Conservation (phyloP, 768 basidiomycete species). For the Naematelia encephala region DNA sequence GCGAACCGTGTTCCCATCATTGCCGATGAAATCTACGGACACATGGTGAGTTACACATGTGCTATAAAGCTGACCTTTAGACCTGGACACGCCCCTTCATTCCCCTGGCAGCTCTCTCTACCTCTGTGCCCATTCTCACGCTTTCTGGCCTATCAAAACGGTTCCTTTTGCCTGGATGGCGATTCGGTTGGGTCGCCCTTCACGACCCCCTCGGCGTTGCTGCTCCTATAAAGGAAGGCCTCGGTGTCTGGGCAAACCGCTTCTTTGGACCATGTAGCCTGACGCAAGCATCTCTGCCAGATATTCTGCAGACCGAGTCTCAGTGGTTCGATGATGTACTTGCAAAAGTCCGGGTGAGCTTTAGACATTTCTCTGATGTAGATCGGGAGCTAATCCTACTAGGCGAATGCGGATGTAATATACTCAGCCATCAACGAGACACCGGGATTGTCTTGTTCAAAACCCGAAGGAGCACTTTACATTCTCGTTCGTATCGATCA, state of each 20-base stretch:
- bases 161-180: conserved; percentile 51
- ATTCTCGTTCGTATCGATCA: conserved; percentile 40
- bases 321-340: conserved; percentile 42
- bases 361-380: no score
- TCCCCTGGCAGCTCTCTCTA: conserved; percentile 46
- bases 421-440: conserved; percentile 23
- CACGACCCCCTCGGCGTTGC: conserved; percentile 50
- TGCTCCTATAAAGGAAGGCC: conserved; percentile 31
- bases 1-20: conserved; percentile 47
- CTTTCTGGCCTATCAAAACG: conserved; percentile 52
- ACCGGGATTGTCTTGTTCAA: conserved; percentile 34
- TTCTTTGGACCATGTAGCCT: conserved; percentile 50
- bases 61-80: conserved; percentile 5
- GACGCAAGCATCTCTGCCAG: conserved; percentile 41
- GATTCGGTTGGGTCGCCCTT: conserved; percentile 49
- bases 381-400: background rate
- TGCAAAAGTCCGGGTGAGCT: conserved; percentile 39
- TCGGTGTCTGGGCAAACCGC: conserved; percentile 46
- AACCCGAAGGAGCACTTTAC: conserved; percentile 44
- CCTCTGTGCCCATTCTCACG: conserved; percentile 45
- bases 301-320: conserved; percentile 33
- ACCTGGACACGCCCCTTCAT: conserved; percentile 49
- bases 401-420: conserved; percentile 36
- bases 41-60: conserved; percentile 35
- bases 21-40: conserved; percentile 49